Evolutionary conservation across 768 basidiomycete species (phyloP).

Genomic region (Rhizopogon roseolus): DNA sequence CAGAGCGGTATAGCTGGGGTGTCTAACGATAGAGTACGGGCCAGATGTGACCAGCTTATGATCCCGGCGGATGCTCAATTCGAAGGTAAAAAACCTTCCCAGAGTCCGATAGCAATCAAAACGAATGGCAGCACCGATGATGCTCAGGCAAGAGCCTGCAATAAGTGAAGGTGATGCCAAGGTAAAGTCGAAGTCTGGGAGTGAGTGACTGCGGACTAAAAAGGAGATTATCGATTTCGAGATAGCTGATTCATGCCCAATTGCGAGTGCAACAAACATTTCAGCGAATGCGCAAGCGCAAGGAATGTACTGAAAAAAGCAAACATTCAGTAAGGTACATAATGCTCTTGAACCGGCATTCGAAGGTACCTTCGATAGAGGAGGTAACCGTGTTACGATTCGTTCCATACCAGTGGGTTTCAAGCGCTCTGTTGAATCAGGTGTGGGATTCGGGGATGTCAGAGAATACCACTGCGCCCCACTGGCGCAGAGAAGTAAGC

Average conservation of each 20-base stretch:
- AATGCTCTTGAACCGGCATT: not conserved
- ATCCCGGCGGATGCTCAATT: conserved; percentile 28
- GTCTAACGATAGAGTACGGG: conserved; percentile 33
- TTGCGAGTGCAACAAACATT: not conserved
- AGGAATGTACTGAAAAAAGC: too few species aligned
- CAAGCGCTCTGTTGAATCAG: too few species aligned
- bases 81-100: conserved; percentile 34
- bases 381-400: not conserved
- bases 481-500: too few species aligned
- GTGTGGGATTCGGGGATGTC: too few species aligned
- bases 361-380: not conserved
- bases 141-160: too few species aligned
- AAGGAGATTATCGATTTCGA: not conserved
- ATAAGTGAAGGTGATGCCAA: not conserved
- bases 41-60: conserved; percentile 31
- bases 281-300: not conserved
- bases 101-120: conserved; percentile 31
- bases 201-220: not conserved
- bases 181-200: not conserved
- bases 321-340: not conserved
- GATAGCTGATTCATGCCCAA: not conserved
- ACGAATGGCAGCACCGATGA: conserved; percentile 15
- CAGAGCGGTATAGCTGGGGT: conserved; percentile 20
- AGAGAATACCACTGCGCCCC: too few species aligned
- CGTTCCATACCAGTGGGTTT: not conserved